Evolutionary conservation across 176 grass and related monocot species (phyloP).

Genomic region (Oryza australiensis): DNA sequence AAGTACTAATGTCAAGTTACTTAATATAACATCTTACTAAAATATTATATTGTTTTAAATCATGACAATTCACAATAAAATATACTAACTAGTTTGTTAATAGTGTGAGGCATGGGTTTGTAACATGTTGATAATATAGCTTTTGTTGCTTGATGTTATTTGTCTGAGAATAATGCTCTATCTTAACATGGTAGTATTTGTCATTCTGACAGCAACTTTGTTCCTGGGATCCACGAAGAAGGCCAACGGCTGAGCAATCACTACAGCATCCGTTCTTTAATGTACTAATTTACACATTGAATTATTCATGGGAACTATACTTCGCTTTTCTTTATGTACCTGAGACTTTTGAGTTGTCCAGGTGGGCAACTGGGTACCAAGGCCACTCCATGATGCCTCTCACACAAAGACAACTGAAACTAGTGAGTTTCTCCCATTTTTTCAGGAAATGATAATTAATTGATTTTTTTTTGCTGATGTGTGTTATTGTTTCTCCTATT

Average conservation of each 20-base stretch:
- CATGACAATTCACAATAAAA: neutral
- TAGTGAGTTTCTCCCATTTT: slow-evolving; percentile 49
- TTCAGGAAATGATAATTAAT: neutral
- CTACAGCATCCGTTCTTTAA: slow-evolving; percentile 92
- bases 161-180: neutral
- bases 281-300: slow-evolving; percentile 47
- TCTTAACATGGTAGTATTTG: slow-evolving; percentile 20
- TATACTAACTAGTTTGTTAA: neutral
- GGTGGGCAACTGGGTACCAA: slow-evolving; percentile 57
- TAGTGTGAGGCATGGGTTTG: neutral
- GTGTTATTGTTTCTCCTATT: neutral
- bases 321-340: slow-evolving; percentile 25
- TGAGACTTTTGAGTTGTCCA: slow-evolving; percentile 42
- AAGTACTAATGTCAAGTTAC: neutral
- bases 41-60: neutral
- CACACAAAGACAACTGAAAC: slow-evolving; percentile 35
- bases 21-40: neutral
- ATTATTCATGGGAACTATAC: slow-evolving; percentile 3
- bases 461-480: neutral
- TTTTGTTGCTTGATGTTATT: slow-evolving; percentile 5
- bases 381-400: slow-evolving; percentile 43
- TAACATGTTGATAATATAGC: slow-evolving; percentile 5
- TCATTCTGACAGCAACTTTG: slow-evolving; percentile 65
- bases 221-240: slow-evolving; percentile 82
- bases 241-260: slow-evolving; percentile 84